Base-by-base conservation (phyloP, 148 eudicot genomes). In the Vaccinium corymbosum region DNA sequence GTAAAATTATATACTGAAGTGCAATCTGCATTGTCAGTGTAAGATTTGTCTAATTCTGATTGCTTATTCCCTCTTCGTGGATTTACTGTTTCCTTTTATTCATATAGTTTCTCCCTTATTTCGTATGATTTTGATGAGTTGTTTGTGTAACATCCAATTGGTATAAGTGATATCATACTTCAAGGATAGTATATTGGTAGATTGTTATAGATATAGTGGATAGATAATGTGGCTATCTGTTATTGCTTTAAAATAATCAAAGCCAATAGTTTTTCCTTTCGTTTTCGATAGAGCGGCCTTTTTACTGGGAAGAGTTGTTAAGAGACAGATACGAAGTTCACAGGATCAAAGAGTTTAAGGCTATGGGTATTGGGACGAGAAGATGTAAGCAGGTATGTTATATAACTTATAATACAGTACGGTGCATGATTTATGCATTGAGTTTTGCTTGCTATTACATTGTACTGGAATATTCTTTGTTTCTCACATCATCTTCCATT, bases 291-390 rank as follows among this genome's bases (percentile, higher is more conserved):
- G 99, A 97, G 61, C 92, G 94, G 84, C 84, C 87, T 82, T 87
- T 83, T 79, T 97, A 89, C 85, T 97, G 98, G 99, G 99, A 97
- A 87, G 98, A 95, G 51, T 88, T 97, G 86, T 87, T 97, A 73
- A 86, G 83, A 88, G 98, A 94, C 81, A 93, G 87, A 88, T 94
- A 92, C 71, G 98, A 94, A 85, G 95, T 90, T 84, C 96, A 92
- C 49, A 97, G 95, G 88, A 82, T 88, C 70, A 98, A 97, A 91
- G 97, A 97, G 84, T 88, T 95, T 19, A 95, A 90, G 86, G 91
- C 97, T 73, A 88, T 95, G 90, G 99, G 98, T 66, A 97, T 95
- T 88, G 96, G 99, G 59, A 97, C 93, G 90, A 91, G 99, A 89
- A 97, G 99, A 82, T 93, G 98, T 83, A 95, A 95, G 84, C 99